Evolutionary conservation across 768 basidiomycete species (phyloP).

Genomic region (Tricholoma furcatifolium): DNA sequence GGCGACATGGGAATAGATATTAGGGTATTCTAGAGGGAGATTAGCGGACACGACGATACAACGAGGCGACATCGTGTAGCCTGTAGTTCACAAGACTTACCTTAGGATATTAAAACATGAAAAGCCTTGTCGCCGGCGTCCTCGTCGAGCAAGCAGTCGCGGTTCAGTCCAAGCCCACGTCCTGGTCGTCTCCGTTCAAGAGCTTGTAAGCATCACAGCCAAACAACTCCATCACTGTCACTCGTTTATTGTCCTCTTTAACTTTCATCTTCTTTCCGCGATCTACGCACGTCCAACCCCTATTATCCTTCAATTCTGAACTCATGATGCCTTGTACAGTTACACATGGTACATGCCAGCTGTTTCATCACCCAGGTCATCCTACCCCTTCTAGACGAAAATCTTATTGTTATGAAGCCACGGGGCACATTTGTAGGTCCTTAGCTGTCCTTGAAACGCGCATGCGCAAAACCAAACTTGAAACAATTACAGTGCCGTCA

Average conservation of each 20-base stretch:
- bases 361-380: too few species aligned
- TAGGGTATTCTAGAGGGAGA: constrained; percentile 23
- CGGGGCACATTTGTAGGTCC: too few species aligned
- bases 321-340: neutral
- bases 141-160: neutral
- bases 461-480: too few species aligned
- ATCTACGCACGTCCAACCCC: neutral
- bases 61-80: constrained; percentile 15
- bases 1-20: constrained; percentile 21
- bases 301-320: neutral
- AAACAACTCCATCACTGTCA: constrained; percentile 11
- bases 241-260: constrained; percentile 3
- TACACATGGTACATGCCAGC: too few species aligned
- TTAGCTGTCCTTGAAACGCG: too few species aligned
- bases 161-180: constrained; percentile 2
- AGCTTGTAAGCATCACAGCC: constrained; percentile 9
- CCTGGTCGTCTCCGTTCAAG: constrained; percentile 8
- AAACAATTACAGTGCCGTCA: too few species aligned
- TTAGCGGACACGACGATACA: constrained; percentile 18
- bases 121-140: constrained; percentile 1
- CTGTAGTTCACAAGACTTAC: constrained; percentile 1
- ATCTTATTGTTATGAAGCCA: too few species aligned
- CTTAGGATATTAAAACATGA: constrained; percentile 15
- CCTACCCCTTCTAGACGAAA: too few species aligned
- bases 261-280: neutral